Percentiles rank a stretch among this genome's conserved stretches.
These are phyloP conservation scores for Citrus australasica DNA, from an alignment of 345 rosid species.

Conservation along the genomic window DNA sequence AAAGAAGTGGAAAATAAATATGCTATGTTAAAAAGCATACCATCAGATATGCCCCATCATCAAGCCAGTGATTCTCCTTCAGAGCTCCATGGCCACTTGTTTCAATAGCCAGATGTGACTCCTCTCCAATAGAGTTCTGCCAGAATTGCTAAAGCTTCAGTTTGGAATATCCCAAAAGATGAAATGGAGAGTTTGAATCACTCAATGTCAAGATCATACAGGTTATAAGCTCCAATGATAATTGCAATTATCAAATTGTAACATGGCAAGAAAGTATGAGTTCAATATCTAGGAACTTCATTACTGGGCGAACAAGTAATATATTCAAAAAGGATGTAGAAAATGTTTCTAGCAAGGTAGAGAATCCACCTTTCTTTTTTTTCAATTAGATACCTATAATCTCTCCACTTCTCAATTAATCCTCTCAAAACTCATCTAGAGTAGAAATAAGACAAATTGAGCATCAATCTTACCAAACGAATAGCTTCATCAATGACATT, in stretches of 20 bases:
- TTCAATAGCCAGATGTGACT: conserved; percentile 93
- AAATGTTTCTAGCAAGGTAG: not conserved
- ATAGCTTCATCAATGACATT: conserved; percentile 97
- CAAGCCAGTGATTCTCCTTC: conserved; percentile 98
- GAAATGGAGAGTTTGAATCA: not conserved
- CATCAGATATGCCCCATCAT: conserved; percentile 99
- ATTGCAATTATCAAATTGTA: not conserved
- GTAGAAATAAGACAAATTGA: not conserved
- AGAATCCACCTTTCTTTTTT: not conserved
- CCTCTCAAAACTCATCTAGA: not conserved
- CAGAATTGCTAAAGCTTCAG: conserved; percentile 17
- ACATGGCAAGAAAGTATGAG: not conserved
- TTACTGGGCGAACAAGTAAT: not conserved
- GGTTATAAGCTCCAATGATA: not conserved
- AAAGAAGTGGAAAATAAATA: not conserved
- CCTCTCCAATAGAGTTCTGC: conserved; percentile 86
- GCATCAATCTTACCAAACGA: conserved; percentile 64
- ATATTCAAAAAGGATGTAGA: not conserved
- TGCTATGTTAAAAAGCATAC: conserved; percentile 32
- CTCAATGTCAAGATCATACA: not conserved
- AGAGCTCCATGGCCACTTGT: conserved; percentile 99
- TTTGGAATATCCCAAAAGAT: conserved; percentile 1
- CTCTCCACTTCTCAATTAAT: not conserved
- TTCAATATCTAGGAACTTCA: not conserved
- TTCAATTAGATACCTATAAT: not conserved